Percentiles rank a stretch among this genome's conserved stretches.
phyloP scores from a whole-genome alignment of 257 asterid species.

The Solanum etuberosum region DNA sequence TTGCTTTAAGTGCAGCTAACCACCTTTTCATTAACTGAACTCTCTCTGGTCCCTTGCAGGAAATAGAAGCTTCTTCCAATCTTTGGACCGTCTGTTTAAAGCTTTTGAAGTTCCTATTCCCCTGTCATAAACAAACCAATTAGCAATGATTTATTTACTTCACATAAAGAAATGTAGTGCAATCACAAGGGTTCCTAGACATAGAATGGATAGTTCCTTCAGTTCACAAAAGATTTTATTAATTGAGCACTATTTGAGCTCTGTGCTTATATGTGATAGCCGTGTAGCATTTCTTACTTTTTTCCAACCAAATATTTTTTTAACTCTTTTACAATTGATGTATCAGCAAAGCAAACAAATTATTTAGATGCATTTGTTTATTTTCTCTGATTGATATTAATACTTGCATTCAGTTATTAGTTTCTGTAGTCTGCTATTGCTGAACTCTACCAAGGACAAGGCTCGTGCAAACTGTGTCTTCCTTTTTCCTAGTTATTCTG shows the following conservation, averaged over 20 bases:
- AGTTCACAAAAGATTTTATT: background rate
- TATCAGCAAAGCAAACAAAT: background rate
- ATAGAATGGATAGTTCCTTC: background rate
- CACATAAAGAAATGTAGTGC: background rate
- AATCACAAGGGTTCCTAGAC: background rate
- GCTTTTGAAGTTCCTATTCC: slow-evolving; percentile 57
- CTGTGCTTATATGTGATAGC: background rate
- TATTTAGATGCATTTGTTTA: background rate
- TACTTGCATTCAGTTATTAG: background rate
- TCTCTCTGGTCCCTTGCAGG: slow-evolving; percentile 89
- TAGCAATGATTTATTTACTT: background rate
- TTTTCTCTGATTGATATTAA: background rate
- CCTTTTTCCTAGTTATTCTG: background rate
- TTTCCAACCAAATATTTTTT: background rate
- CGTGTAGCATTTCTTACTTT: background rate
- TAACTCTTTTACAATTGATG: background rate
- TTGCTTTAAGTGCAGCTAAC: slow-evolving; percentile 63
- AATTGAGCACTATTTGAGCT: background rate
- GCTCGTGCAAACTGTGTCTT: background rate
- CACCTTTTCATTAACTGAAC: slow-evolving; percentile 81
- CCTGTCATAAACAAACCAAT: slow-evolving; percentile 25
- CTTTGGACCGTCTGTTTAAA: slow-evolving; percentile 89
- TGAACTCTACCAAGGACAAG: background rate
- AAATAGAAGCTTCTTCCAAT: slow-evolving; percentile 90
- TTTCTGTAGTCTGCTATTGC: background rate